Evolutionary conservation across 2,329 filamentous ascomycete species (phyloP).

Genomic region (Ophiostoma australiae): DNA sequence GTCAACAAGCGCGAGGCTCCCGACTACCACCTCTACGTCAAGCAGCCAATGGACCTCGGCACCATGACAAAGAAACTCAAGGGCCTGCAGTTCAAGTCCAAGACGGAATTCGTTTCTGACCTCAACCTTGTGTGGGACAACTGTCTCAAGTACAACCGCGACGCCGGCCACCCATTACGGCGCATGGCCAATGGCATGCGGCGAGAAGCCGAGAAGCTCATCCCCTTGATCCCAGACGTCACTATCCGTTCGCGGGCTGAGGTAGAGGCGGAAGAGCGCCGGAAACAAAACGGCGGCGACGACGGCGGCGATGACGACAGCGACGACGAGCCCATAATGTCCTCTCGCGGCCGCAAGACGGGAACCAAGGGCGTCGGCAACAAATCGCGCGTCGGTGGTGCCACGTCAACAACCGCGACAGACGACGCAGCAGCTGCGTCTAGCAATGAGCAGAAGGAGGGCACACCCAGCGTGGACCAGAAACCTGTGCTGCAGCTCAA

Average conservation of each 20-base stretch:
- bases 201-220: slow-evolving; percentile 94
- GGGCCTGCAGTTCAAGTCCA: slow-evolving; percentile 72
- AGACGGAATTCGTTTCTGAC: slow-evolving; percentile 90
- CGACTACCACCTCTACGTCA: slow-evolving; percentile 90
- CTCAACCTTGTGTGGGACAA: slow-evolving; percentile 96
- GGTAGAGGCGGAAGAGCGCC: slow-evolving; percentile 80
- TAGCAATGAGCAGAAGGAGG: slow-evolving; percentile 52
- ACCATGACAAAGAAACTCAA: slow-evolving; percentile 98
- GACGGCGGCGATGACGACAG: slow-evolving; percentile 87
- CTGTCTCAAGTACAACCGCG: slow-evolving; percentile 91
- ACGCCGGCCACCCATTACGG: slow-evolving; percentile 77
- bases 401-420: slow-evolving; percentile 11
- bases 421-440: neutral
- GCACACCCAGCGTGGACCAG: slow-evolving; percentile 68
- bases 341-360: slow-evolving; percentile 85
- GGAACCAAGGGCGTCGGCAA: slow-evolving; percentile 69
- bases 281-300: slow-evolving; percentile 78
- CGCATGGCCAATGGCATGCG: slow-evolving; percentile 95
- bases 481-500: slow-evolving; percentile 68
- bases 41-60: slow-evolving; percentile 95
- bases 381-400: slow-evolving; percentile 50
- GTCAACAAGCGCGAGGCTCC: slow-evolving; percentile 97
- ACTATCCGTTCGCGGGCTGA: slow-evolving; percentile 85
- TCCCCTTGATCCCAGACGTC: slow-evolving; percentile 90
- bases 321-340: slow-evolving; percentile 97